Base-by-base conservation (phyloP, 352 stramenopile genomes). In the Pythium sukuiense region DNA sequence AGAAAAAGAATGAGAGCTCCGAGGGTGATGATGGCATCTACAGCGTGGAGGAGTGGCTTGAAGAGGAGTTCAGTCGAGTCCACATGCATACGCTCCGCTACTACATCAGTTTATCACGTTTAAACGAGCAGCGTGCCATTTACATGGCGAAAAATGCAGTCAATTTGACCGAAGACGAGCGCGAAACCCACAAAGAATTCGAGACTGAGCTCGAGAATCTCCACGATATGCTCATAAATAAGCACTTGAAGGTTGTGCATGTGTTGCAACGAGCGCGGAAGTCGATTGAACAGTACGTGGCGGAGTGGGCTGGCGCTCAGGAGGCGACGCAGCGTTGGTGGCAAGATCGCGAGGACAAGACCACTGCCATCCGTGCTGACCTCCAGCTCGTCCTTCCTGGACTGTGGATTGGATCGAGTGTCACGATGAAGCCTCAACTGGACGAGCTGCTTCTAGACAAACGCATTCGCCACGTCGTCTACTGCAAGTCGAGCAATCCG, bases 331-430 rank as follows among this genome's bases (percentile, higher is more conserved):
- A 48, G 14, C 39, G 58, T 16, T 69, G 69, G 46, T 76, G 55
- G 67, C 39, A 39, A 20, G 43, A 41, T 4, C 65, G 65, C 4
- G 29, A 33, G 0, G 57, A 71, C 43, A 53, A 70, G 32, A 32
- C 27, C 18, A 50, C 71, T 4, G 73, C 63, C 2, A 41, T 74
- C 6, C 27, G 59, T n/a, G 65, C 70, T 37, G 67, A 80, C 37
- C 59, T 84, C 27, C 69, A 79, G 24, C 52, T 84, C 20, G 71
- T 81, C 2, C 46, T 77, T 24, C 74, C 74, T 0, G 55, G 65
- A 0, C 39, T 80, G 1, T 84, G 69, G 71, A 73, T 81, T 49
- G 71, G 76, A 0, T 83, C 76, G 0, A 59, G 48, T 1, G 50
- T 64, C 24, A 77, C 73, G 13, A 30, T 80, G 30, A 26, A 55